Conservation (phyloP, 345 rosid species). For the Pistacia atlantica region DNA sequence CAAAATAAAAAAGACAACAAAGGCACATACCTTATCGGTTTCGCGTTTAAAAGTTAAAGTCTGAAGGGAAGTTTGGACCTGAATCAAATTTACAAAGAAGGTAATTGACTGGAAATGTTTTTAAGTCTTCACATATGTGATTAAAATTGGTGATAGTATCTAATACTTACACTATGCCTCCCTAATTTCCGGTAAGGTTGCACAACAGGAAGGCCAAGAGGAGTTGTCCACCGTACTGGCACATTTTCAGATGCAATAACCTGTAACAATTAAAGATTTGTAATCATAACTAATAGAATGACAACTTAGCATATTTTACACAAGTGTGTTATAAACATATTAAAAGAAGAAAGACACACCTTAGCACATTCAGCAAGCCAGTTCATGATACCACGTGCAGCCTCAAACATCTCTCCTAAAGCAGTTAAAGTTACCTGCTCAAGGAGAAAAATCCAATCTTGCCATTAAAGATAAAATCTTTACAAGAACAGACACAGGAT, state of each 20-base stretch:
- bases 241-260: constrained; percentile 87
- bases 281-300: constrained; percentile 18
- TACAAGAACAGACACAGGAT: too few relatives aligned
- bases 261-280: constrained; percentile 38
- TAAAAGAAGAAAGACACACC: constrained; percentile 42
- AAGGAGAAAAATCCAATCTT: constrained; percentile 21
- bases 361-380: constrained; percentile 99
- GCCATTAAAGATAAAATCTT: constrained; percentile 14
- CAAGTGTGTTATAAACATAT: neutral
- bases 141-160: neutral
- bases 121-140: constrained; percentile 7
- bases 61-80: constrained; percentile 97
- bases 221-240: constrained; percentile 94
- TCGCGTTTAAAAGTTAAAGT: constrained; percentile 77
- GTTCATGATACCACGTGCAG: constrained; percentile 86
- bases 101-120: constrained; percentile 16
- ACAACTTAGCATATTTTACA: neutral
- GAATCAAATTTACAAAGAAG: constrained; percentile 33
- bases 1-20: neutral
- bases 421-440: constrained; percentile 83
- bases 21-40: constrained; percentile 70
- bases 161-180: constrained; percentile 65
- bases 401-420: constrained; percentile 94
- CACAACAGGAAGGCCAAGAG: constrained; percentile 97
- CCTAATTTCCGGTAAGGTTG: constrained; percentile 88